Evolutionary conservation across 1,284 basidiomycete species (phyloP), one percentile per base, ranked within the genome.

Genomic region (Ustilago vetiveriae): DNA sequence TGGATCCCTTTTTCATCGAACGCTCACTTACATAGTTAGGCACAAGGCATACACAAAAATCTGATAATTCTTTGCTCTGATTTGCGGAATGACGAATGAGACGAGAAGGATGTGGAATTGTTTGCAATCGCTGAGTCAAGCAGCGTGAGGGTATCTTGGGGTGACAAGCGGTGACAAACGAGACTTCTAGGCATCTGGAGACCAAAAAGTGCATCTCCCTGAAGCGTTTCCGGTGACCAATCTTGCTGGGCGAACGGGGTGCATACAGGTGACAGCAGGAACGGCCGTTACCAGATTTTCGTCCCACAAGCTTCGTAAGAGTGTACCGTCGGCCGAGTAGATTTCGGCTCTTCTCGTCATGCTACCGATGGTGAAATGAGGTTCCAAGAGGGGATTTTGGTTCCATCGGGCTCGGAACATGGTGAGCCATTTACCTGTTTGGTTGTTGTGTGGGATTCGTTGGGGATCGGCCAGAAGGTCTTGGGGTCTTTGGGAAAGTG

Each of bases 401-500:
- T 77, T 63, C 76, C 79, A 81, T 19, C 44, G 50, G 2, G 74
- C 76, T 3, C 80, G 63, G 65, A 82, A 81, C 27, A 80, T 62
- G n/a, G 79, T 82, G 19, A 82, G 66, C 80, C 80, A 81, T 41
- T 75, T 75, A 17, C 80, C 80, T 3, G 80, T 81, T 26, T 80
- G 76, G 39, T 81, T 81, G 66, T 81, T 81, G 56, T 81, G 79
- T 7, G 72, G 68, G 19, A 81, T 58, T 11, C 43, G 52, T 6
- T 29, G 45, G 0, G 73, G 72, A 7, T 52, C 37, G 8, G 42
- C 52, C 2, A 79, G 68, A 2, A 74, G 22, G 41, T 80, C 66
- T 16, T 67, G 21, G 3, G 69, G 74, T 35, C 57, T 51, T 38
- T 50, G 22, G 0, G 45, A 24, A n/a, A 21, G 17, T 6, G 33